Percentiles rank a stretch among this genome's conserved stretches.
Evolutionary conservation across 2,329 filamentous ascomycete species (phyloP).

Genomic region (Diaporthe aspalathi): DNA sequence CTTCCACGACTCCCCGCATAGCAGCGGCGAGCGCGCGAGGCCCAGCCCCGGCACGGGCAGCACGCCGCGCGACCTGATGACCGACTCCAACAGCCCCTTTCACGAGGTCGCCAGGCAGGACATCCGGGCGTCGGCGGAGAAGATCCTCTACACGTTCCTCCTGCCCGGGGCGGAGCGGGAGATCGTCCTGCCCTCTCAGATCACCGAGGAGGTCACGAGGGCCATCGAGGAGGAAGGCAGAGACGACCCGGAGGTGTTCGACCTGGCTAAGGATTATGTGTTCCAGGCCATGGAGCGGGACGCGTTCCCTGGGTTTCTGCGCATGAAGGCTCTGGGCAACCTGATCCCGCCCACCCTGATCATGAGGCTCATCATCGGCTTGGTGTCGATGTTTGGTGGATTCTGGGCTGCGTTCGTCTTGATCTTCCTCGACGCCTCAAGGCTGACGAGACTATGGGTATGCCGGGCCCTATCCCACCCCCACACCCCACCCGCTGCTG

Average conservation of each 20-base stretch:
- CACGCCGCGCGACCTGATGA: constrained; percentile 70
- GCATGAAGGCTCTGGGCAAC: constrained; percentile 95
- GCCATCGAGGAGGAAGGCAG: constrained; percentile 91
- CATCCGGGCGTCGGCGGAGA: constrained; percentile 92
- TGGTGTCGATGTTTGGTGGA: constrained; percentile 87
- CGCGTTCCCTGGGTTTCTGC: constrained; percentile 96
- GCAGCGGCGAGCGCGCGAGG: constrained; percentile 59
- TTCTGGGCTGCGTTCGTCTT: constrained; percentile 96
- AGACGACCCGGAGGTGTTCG: constrained; percentile 97
- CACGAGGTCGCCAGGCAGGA: constrained; percentile 90
- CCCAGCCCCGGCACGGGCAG: constrained; percentile 67
- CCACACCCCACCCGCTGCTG: constrained; percentile 32
- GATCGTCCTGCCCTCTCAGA: constrained; percentile 90
- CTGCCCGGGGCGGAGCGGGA: constrained; percentile 96
- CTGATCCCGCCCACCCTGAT: constrained; percentile 92
- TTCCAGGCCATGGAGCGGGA: constrained; percentile 99
- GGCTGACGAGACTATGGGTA: constrained; percentile 86
- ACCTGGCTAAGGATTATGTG: constrained; percentile 97
- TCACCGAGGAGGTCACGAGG: constrained; percentile 85
- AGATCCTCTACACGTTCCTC: constrained; percentile 98
- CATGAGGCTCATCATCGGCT: constrained; percentile 84
- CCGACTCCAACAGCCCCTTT: constrained; percentile 84
- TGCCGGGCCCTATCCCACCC: constrained; percentile 48
- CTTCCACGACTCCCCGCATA: constrained; percentile 66
- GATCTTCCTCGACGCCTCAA: constrained; percentile 86